Conservation (phyloP, 176 grass and related monocot species). For the Triticum turgidum region DNA sequence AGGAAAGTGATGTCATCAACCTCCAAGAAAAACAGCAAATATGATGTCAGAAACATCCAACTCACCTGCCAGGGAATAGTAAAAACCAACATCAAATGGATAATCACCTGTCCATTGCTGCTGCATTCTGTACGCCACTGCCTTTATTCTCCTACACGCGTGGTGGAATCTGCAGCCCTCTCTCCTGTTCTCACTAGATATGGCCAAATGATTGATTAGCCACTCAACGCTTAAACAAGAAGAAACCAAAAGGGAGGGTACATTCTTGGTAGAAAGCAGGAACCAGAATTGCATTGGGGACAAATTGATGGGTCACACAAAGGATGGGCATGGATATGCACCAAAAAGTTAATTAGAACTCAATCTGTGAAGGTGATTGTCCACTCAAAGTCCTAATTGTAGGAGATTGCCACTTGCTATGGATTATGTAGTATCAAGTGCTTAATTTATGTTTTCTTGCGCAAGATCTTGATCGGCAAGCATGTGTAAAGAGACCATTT, state of each 20-base stretch:
- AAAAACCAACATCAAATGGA: neutral
- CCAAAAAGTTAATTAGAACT: neutral
- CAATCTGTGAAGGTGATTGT: neutral
- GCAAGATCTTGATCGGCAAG: neutral
- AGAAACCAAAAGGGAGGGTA: neutral
- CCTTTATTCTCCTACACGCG: slow-evolving; percentile 8
- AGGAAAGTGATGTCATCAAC: neutral
- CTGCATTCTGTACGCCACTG: neutral
- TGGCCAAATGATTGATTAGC: neutral
- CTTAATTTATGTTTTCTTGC: neutral
- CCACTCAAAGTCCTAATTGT: slow-evolving; percentile 30
- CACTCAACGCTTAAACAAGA: neutral
- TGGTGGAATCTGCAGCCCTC: neutral
- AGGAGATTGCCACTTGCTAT: neutral
- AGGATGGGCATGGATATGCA: neutral
- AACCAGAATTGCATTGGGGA: neutral
- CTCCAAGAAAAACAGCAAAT: neutral
- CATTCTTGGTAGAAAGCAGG: neutral
- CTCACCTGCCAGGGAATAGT: neutral
- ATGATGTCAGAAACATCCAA: neutral
- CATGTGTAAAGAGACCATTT: fast-evolving
- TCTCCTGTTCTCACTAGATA: too few relatives aligned
- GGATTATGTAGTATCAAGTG: neutral
- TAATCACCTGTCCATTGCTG: neutral
- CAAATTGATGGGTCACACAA: neutral